phyloP scores from a whole-genome alignment of 208 protist genomes.

The Blastocrithidia nonstop region DNA sequence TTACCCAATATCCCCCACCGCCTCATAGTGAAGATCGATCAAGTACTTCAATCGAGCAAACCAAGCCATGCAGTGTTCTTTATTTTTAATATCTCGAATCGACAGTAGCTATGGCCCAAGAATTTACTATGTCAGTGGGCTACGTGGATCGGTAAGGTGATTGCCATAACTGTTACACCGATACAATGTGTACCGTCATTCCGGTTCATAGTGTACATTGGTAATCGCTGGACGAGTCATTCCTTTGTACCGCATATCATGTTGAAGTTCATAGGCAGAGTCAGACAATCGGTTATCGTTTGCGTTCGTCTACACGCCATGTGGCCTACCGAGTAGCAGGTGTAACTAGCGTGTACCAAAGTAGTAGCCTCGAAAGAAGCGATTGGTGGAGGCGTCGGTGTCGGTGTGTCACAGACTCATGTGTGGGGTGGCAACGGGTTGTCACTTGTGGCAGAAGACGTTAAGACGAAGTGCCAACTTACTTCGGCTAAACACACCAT shows the following conservation, averaged over 20 bases:
- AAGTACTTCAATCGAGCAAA: slow-evolving; percentile 62
- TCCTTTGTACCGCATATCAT: slow-evolving; percentile 64
- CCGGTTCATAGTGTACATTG: slow-evolving; percentile 72
- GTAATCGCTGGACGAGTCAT: slow-evolving; percentile 43
- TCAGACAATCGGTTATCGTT: slow-evolving; percentile 31
- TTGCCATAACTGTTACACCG: slow-evolving; percentile 31
- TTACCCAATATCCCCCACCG: slow-evolving; percentile 68
- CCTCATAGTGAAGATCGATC: slow-evolving; percentile 74
- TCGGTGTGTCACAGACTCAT: slow-evolving; percentile 80
- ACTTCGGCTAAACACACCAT: slow-evolving; percentile 75
- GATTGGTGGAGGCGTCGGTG: slow-evolving; percentile 74
- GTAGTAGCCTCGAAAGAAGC: slow-evolving; percentile 67
- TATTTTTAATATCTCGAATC: slow-evolving; percentile 63
- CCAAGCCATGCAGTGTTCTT: slow-evolving; percentile 79
- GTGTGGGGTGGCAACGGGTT: slow-evolving; percentile 60
- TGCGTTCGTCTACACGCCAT: slow-evolving; percentile 51
- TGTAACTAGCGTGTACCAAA: slow-evolving; percentile 66
- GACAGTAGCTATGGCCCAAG: slow-evolving; percentile 56
- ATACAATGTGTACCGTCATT: slow-evolving; percentile 69
- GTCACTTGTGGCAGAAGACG: slow-evolving; percentile 57
- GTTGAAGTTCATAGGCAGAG: slow-evolving; percentile 51
- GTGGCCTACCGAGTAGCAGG: slow-evolving; percentile 48
- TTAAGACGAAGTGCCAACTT: slow-evolving; percentile 43
- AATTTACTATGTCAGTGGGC: slow-evolving; percentile 42
- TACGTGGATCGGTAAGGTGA: slow-evolving; percentile 42